Evolutionary conservation across 768 basidiomycete species (phyloP).

Genomic region (Tricholoma saponaceum): DNA sequence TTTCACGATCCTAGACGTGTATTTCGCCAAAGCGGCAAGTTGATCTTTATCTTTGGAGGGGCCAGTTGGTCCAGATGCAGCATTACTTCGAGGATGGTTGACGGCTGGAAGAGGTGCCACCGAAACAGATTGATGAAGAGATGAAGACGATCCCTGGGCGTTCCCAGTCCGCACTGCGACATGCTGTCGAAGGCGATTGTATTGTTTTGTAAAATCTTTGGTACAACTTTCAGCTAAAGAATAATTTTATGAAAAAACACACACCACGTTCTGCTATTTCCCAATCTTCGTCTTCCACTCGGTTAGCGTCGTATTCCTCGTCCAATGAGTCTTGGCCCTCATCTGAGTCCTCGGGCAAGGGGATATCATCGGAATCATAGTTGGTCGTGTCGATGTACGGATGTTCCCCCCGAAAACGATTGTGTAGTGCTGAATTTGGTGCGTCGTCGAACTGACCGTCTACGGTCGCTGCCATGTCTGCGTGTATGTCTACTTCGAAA

Average conservation of each 20-base stretch:
- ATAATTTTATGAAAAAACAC: constrained; percentile 13
- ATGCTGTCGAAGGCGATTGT: constrained; percentile 91
- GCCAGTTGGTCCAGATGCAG: constrained; percentile 18
- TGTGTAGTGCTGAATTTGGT: constrained; percentile 25
- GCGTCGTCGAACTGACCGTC: constrained; percentile 65
- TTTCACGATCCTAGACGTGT: constrained; percentile 66
- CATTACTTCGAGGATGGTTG: constrained; percentile 53
- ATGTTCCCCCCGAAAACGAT: constrained; percentile 23
- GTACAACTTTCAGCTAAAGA: constrained; percentile 7
- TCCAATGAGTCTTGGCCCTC: constrained; percentile 38
- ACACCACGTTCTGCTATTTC: constrained; percentile 79
- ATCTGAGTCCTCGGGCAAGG: constrained; percentile 32
- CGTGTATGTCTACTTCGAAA: no score
- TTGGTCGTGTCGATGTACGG: constrained; percentile 42
- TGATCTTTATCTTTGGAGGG: constrained; percentile 66
- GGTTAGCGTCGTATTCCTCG: constrained; percentile 49
- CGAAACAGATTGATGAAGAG: constrained; percentile 41
- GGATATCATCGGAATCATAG: constrained; percentile 29
- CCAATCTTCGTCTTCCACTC: constrained; percentile 87
- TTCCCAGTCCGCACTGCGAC: constrained; percentile 77
- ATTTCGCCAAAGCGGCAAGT: constrained; percentile 70
- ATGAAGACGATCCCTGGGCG: constrained; percentile 55
- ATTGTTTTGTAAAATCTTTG: constrained; percentile 97
- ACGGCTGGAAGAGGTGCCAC: constrained; percentile 68
- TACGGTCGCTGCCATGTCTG: constrained; percentile 27